Evolutionary conservation across 2,329 filamentous ascomycete species (phyloP).

Genomic region (Pseudogymnoascus sp.): DNA sequence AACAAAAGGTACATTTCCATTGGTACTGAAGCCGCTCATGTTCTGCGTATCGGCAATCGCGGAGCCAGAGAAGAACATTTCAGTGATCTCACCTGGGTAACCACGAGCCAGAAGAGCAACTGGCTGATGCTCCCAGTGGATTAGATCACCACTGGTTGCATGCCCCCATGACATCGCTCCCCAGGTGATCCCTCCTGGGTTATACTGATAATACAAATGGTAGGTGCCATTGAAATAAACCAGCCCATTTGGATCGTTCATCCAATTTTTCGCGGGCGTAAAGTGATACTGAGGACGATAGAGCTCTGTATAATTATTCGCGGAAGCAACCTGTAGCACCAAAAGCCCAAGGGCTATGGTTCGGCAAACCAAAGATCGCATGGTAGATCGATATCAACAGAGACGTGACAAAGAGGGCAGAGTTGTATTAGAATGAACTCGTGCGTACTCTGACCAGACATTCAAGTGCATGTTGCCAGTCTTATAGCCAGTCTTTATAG

Average conservation of each 20-base stretch:
- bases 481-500: not conserved
- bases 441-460: not conserved
- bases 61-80: conserved; percentile 46
- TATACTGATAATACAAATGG: conserved; percentile 61
- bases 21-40: conserved; percentile 55
- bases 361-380: not conserved
- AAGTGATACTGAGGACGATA: conserved; percentile 40
- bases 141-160: conserved; percentile 54
- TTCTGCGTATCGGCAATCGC: conserved; percentile 55
- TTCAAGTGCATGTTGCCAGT: not conserved
- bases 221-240: conserved; percentile 42
- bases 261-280: conserved; percentile 45
- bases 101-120: conserved; percentile 41
- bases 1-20: conserved; percentile 52
- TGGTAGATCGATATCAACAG: not conserved
- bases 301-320: not conserved
- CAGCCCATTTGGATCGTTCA: conserved; percentile 61
- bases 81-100: conserved; percentile 31
- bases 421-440: not conserved
- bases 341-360: not conserved
- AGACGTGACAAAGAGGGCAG: not conserved
- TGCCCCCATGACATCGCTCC: conserved; percentile 62
- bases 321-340: not conserved
- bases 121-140: conserved; percentile 56
- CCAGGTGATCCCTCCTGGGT: conserved; percentile 40